Base-by-base conservation (phyloP, 805 yeast genomes). In the Suhomyces pyralidae region DNA sequence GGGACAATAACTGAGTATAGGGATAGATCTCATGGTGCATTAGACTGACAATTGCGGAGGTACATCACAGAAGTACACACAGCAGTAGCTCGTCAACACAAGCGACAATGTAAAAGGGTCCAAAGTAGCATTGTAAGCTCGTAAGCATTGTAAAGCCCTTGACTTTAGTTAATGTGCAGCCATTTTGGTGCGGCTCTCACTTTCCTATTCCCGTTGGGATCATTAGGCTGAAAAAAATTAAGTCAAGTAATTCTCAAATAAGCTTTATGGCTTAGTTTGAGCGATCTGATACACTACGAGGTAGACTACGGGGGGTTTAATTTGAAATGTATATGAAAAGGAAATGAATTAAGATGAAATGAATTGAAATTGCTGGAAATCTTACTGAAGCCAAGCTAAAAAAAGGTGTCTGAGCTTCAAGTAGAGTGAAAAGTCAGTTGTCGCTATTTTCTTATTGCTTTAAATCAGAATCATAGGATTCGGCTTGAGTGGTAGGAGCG, bases 391-490 rank as follows among this genome's bases (percentile, higher is more conserved):
- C 36, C 36, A 3, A 32, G 36, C 17, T 9, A 32, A 32, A n/a
- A n/a, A 9, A 32, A 8, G n/a, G 17, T 28, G 32, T 12, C 32
- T 12, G 9, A 12, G 32, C 32, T 28, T 28, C n/a, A 28, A 12
- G 28, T 10, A 9, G 7, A 26, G 28, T 26, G 28, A 10, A 26
- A 26, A 9, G 28, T 26, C 28, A 8, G 28, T 8, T 26, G 8
- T 26, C 28, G 28, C 28, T 26, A 26, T 26, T 9, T 7, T 25
- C 7, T 53, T 60, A 58, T 40, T 53, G 58, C 61, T 68, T 68
- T 59, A 63, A 61, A 52, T 70, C 77, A 46, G 74, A 70, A 56
- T 71, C 76, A 51, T 64, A 62, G 38, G 74, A 67, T 51, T 70
- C 76, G 40, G 63, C 66, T 51, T 68, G 71, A 10, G 65, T 55